A percentile compares a stretch with the other conserved stretches of the same genome.
These are phyloP conservation scores for Thymus mandschuricus DNA, from an alignment of 257 asterid genomes.

Conservation along the genomic window DNA sequence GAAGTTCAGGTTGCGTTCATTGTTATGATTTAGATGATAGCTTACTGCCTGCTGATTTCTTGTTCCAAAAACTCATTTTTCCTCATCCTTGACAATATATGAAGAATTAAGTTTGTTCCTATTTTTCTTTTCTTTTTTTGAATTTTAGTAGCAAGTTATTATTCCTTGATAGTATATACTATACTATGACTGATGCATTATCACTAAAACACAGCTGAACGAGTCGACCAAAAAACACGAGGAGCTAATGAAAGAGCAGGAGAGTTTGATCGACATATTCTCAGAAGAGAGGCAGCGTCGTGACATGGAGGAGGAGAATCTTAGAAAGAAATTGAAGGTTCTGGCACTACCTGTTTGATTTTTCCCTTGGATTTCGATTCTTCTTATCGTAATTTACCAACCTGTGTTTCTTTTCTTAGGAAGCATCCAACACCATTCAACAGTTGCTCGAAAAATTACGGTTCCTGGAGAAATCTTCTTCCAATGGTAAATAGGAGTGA, in stretches of 20 bases:
- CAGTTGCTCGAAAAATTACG: conserved; percentile 59
- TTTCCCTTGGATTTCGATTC: background rate
- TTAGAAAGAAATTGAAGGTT: conserved; percentile 78
- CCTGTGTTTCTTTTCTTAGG: conserved; percentile 43
- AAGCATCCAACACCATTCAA: conserved; percentile 64
- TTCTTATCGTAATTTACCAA: background rate
- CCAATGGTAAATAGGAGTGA: conserved; percentile 28
- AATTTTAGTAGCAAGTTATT: background rate
- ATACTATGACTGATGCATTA: conserved; percentile 22
- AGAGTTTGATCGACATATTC: conserved; percentile 68
- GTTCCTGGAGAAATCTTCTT: conserved; percentile 45
- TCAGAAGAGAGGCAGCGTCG: conserved; percentile 92
- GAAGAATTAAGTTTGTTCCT: background rate
- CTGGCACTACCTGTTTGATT: background rate
- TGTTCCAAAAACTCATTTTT: background rate
- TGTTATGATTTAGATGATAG: background rate
- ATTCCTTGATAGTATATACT: background rate
- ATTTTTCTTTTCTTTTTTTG: background rate
- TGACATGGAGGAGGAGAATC: conserved; percentile 65
- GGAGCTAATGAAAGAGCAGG: conserved; percentile 76
- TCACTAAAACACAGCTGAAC: conserved; percentile 51
- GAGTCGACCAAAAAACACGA: conserved; percentile 50
- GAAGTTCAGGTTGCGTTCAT: conserved; percentile 66
- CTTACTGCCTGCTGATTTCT: background rate
- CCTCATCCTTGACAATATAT: background rate